Evolutionary conservation across 2,329 filamentous ascomycete genomes (phyloP), one percentile per base, ranked within the genome.

Genomic region (Acarospora socialis): DNA sequence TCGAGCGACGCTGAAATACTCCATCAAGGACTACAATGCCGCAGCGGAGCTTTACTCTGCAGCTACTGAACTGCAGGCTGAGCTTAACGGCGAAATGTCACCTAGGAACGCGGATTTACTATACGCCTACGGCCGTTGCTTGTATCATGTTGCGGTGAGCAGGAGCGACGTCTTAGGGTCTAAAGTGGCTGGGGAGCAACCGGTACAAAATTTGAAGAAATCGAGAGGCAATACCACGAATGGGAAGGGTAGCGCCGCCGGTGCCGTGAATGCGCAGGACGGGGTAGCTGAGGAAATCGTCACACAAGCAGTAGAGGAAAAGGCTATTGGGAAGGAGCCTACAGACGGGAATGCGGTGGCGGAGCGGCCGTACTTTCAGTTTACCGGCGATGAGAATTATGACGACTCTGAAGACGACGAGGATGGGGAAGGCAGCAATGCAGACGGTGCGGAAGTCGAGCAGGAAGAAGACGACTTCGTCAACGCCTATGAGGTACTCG

Each of bases 141-240:
- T 98, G 13, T 95, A 92, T 66, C 86, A 86, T 54, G 80, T 95
- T 38, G 90, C 86, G 18, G 81, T 95, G 53, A 77, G 74, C 54
- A 93, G 92, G 57, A 94, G 84, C 51, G 86, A 95, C 50, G 86
- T 98, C 15, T 66, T 98, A 21, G 90, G 90, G 35, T 81, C 80
- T 20, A 80, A 79, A 48, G 79, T 86, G 13, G 68, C 70, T 9
- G 60, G 66, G 2, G 65, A 66, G 26, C 60, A 65, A 54, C 70
- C 51, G 59, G 67, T 49, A 57, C 74, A 56, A 58, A 65, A 45
- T 60, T 63, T 49, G 36, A 67, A 65, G 47, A 57, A 55, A 32
- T 50, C 60, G 25, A 27, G 36, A 8, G 51, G 56, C 36, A 40
- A 50, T 29, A 57, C 52, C 41, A 44, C 43, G 21, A 32, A 41